Conservation (phyloP, 352 stramenopile species). For the Globisporangium megalacanthum region DNA sequence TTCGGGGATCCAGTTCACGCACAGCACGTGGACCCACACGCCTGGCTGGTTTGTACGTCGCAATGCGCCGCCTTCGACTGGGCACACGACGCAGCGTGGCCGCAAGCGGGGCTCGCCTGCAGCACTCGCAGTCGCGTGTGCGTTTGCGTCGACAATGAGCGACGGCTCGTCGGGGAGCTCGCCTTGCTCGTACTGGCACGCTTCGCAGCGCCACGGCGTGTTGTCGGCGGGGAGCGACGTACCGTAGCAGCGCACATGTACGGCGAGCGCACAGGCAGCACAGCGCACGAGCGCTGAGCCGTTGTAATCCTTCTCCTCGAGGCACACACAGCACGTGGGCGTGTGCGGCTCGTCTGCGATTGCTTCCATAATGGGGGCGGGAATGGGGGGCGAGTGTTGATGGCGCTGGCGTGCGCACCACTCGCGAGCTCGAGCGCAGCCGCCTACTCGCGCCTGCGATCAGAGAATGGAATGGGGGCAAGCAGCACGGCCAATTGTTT, state of each 20-base stretch:
- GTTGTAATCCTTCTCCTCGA: slow-evolving; percentile 59
- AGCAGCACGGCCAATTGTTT: too few relatives aligned
- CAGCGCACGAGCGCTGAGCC: slow-evolving; percentile 62
- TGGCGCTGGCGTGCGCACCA: too few relatives aligned
- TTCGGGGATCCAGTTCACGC: slow-evolving; percentile 85
- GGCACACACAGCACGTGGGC: slow-evolving; percentile 60
- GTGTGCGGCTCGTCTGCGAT: not conserved
- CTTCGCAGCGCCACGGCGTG: slow-evolving; percentile 59
- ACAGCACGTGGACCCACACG: slow-evolving; percentile 82
- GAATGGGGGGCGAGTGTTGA: not conserved
- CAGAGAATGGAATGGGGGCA: too few relatives aligned
- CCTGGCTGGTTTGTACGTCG: slow-evolving; percentile 49
- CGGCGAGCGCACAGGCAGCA: slow-evolving; percentile 43
- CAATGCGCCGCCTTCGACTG: slow-evolving; percentile 61
- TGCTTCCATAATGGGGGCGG: not conserved
- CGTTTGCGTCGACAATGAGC: too few relatives aligned
- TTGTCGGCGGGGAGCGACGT: slow-evolving; percentile 31
- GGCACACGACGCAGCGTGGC: slow-evolving; percentile 67
- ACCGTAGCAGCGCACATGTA: slow-evolving; percentile 82
- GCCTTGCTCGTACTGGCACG: slow-evolving; percentile 36
- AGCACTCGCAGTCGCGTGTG: not conserved
- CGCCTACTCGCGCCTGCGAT: too few relatives aligned
- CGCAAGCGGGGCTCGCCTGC: slow-evolving; percentile 15
- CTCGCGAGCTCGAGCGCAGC: too few relatives aligned
- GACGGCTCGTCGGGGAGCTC: slow-evolving; percentile 1